Conservation (phyloP, 2,329 filamentous ascomycete genomes). For the Cladophialophora immunda region DNA sequence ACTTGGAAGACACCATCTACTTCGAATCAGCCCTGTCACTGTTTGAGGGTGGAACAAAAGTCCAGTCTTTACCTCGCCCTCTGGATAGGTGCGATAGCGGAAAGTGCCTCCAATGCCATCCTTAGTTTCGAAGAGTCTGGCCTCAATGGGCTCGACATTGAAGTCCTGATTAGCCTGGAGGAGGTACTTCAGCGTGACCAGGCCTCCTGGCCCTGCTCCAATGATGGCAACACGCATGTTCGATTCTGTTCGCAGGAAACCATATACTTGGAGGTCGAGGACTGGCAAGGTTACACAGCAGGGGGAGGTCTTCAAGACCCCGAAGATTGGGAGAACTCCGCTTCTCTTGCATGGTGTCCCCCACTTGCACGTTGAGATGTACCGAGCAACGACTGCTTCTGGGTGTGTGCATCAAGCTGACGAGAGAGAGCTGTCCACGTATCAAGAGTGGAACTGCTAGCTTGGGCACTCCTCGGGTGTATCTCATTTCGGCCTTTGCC, state of each 20-base stretch:
- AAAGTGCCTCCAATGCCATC: constrained; percentile 28
- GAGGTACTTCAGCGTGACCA: constrained; percentile 26
- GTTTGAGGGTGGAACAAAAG: not conserved
- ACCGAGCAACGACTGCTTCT: constrained; percentile 1
- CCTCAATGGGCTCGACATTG: constrained; percentile 13
- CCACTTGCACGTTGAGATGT: constrained; percentile 15
- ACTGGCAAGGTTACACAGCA: not conserved
- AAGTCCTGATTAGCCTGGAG: constrained; percentile 17
- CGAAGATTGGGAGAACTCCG: constrained; percentile 8
- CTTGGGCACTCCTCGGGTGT: not conserved
- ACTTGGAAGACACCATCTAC: constrained; percentile 23
- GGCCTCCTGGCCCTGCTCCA: constrained; percentile 23
- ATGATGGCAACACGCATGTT: constrained; percentile 26
- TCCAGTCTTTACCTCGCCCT: constrained; percentile 15
- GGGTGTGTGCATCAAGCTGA: constrained; percentile 5
- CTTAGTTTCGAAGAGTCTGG: constrained; percentile 18
- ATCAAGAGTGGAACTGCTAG: constrained; percentile 5
- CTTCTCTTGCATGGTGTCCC: constrained; percentile 13
- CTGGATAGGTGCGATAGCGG: constrained; percentile 19
- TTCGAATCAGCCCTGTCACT: constrained; percentile 1
- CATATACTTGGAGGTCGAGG: not conserved
- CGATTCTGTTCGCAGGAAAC: not conserved
- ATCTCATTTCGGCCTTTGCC: not conserved
- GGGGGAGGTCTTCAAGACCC: constrained; percentile 9
- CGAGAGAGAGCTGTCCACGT: constrained; percentile 5